Conservation (phyloP, 2,329 filamentous ascomycete genomes). For the Ustulina deusta region DNA sequence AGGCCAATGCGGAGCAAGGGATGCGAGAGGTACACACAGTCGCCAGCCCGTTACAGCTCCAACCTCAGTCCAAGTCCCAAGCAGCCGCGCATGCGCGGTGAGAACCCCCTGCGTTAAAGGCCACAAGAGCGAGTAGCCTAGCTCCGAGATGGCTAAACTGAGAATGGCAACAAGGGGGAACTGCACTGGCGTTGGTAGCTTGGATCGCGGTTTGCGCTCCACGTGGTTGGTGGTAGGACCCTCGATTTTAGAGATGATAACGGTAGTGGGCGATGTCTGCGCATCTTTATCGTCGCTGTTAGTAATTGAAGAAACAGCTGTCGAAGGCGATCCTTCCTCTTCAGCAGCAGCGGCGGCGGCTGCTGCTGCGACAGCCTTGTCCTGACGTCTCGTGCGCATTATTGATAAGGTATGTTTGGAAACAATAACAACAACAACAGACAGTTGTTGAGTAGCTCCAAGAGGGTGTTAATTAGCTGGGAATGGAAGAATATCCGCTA, state of each 20-base stretch:
- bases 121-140: slow-evolving; percentile 72
- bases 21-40: slow-evolving; percentile 60
- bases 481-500: not conserved
- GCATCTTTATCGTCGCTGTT: slow-evolving; percentile 24
- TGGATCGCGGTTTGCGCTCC: slow-evolving; percentile 45
- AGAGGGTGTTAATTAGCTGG: not conserved
- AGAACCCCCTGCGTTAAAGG: slow-evolving; percentile 74
- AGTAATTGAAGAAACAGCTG: slow-evolving; percentile 10
- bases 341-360: slow-evolving; percentile 22
- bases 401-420: slow-evolving; percentile 17
- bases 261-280: slow-evolving; percentile 37
- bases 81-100: slow-evolving; percentile 71
- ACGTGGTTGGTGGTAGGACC: slow-evolving; percentile 35
- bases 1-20: slow-evolving; percentile 8
- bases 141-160: slow-evolving; percentile 71
- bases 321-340: slow-evolving; percentile 19
- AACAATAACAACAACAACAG: not conserved
- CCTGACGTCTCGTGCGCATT: slow-evolving; percentile 42
- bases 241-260: slow-evolving; percentile 47
- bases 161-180: slow-evolving; percentile 66
- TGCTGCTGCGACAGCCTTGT: slow-evolving; percentile 30
- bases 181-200: slow-evolving; percentile 59
- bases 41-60: slow-evolving; percentile 65
- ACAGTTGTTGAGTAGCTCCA: slow-evolving; percentile 1
- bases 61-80: slow-evolving; percentile 73